Base-by-base conservation (phyloP, 805 yeast species). In the Metschnikowia drakensbergensis region DNA sequence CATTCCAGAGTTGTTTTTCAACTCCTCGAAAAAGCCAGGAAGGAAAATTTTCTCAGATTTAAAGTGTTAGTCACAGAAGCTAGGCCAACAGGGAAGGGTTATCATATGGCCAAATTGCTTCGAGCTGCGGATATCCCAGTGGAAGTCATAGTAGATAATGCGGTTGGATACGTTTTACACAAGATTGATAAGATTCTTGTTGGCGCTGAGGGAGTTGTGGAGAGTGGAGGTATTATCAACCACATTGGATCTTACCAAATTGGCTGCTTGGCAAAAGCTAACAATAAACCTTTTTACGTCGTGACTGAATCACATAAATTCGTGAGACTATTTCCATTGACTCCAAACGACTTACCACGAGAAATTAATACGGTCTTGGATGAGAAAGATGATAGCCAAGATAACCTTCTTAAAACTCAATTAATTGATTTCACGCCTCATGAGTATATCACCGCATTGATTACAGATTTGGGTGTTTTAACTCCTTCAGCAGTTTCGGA, bases 201-300 rank as follows among this genome's bases (percentile, higher is more conserved):
- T 55, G 99, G 99, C 47, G 99, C 99, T 1, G 99, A 94, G 68
- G 99, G 99, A 57, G 99, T 94, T 3, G 96, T 96, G 3, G 99
- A 94, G 71, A 86, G 95, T 64, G 99, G 99, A 48, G 99, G 99
- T 31, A 89, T 95, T 42, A 92, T 94, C 57, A 94, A 94, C 67
- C 91, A 87, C 57, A 84, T 94, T 53, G 99, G 99, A 5, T 84
- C 96, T 1, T 94, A 88, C 67, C 97, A 94, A 61, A 85, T 92
- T 42, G 97, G 97, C 35, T 92, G 94, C 40, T 71, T 94, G 50
- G 96, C 98, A 3, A 85, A 87, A 58, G 83, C 86, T 50, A 87
- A 96, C 52, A 86, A 89, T 63, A 92, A 89, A 64, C 99, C 98
- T 4, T 80, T 94, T 40, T 94, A 91, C 59, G 98, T 90, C 41